Evolutionary conservation across 2,329 filamentous ascomycete genomes (phyloP), one percentile per base, ranked within the genome.

Genomic region (Trichophyton verrucosum): DNA sequence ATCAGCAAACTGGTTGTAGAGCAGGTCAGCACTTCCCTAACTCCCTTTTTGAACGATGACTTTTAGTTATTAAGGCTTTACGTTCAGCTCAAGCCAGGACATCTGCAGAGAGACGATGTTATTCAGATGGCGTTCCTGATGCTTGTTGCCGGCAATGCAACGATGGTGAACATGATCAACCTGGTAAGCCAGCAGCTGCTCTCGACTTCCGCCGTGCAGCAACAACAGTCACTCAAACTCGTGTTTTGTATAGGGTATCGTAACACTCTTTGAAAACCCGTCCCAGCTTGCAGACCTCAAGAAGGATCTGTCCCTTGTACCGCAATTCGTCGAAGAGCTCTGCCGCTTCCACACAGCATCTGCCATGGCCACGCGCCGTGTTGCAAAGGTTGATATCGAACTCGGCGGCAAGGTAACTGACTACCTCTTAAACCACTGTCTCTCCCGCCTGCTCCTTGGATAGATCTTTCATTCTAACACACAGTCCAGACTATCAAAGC

Each of bases 101-200:
- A 72, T 60, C 64, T 75, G 17, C 59, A 65, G 11, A 68, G 62
- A 58, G 60, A 65, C 4, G 70, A 72, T 60, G 68, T 64, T 11
- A 65, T 80, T 0, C 76, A 79, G 61, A 78, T 80, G 55, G 76
- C 78, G 0, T 80, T 81, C 65, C 67, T 81, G 6, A 69, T 80
- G 3, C 73, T 81, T 1, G 78, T 80, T 1, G 78, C 79, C 0
- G 78, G 78, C 1, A 81, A 81, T 42, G 79, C 78, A 0, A 80
- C 79, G 0, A 78, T 80, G 75, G 74, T 80, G 3, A 80, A 76
- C 65, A 80, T 78, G 75, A 80, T 80, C 61, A 71, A 73, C 0
- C 69, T 80, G 36, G 76, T 76, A 58, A 56, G 57, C 27, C 24
- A 8, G 15, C 17, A 46, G 42, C 42, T 20, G 3, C 42, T 7